Evolutionary conservation across 208 protist genomes (phyloP), one percentile per base, ranked within the genome.

Genomic region (Porcisia hertigi): DNA sequence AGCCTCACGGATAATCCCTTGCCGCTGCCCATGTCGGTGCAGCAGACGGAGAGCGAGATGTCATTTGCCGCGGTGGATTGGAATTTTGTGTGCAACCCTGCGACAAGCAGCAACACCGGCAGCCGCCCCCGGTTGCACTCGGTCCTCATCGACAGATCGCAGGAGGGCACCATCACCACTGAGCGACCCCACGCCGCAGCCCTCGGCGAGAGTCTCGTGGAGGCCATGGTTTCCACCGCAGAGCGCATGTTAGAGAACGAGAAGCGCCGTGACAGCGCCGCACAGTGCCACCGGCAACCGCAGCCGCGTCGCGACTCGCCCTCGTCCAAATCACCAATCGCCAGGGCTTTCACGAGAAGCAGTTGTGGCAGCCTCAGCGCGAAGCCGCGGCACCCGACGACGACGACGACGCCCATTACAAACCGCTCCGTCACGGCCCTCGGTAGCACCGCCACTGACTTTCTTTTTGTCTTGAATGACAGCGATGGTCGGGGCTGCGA

Each of bases 201-300:
- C 30, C 86, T 84, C 39, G 75, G 88, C 74, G 80, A 41, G 34
- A 70, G 54, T 23, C 57, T 89, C 18, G 88, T 77, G 2, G 75
- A 72, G 60, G 85, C 88, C 36, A 79, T 92, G 75, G 69, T 92
- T 43, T 84, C 82, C 43, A 88, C 85, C 11, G 79, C 67, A 20
- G 45, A 81, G 3, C 76, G 76, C 23, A 80, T 91, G 67, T 36
- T 55, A 23, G 66, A 81, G 54, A 47, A 57, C n/a, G 52, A 76
- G 64, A 53, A 59, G 62, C 59, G 47, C 30, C 69, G 70, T 41
- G 52, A 43, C 30, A 53, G 76, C 62, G 58, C 59, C 34, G 59
- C 59, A n/a, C 59, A 18, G 34, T 30, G 30, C 30, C 30, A 30
- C 30, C 30, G 30, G 30, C 57, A 36, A 30, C 57, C 30, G 57